Conservation (phyloP, 1,284 basidiomycete species). For the Rhodotorula sp. region DNA sequence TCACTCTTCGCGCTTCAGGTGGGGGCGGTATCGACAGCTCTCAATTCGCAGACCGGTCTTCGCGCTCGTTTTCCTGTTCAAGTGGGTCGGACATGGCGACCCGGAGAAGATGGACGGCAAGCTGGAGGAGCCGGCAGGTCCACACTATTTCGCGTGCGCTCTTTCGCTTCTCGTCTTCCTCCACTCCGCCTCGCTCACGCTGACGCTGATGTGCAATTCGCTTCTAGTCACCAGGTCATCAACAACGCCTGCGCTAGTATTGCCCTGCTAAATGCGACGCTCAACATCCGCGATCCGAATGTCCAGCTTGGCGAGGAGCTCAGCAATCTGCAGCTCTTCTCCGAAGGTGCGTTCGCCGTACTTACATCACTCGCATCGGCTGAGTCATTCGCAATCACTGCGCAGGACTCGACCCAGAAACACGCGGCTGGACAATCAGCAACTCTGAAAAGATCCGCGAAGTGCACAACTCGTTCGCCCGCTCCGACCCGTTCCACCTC, state of each 20-base stretch:
- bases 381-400: not conserved
- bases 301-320: slow-evolving; percentile 68
- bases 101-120: slow-evolving; percentile 49
- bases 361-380: not conserved
- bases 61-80: slow-evolving; percentile 89
- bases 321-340: slow-evolving; percentile 70
- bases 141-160: slow-evolving; percentile 41
- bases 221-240: slow-evolving; percentile 58
- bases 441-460: slow-evolving; percentile 61
- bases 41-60: slow-evolving; percentile 59
- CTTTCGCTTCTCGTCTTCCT: not conserved
- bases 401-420: slow-evolving; percentile 49
- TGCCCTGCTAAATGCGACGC: slow-evolving; percentile 87
- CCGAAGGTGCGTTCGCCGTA: slow-evolving; percentile 54
- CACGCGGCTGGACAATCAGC: slow-evolving; percentile 76
- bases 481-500: slow-evolving; percentile 68
- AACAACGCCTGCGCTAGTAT: slow-evolving; percentile 81
- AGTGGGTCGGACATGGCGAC: slow-evolving; percentile 57
- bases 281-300: slow-evolving; percentile 63
- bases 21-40: not conserved
- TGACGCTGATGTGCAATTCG: not conserved
- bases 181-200: not conserved
- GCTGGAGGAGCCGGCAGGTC: slow-evolving; percentile 19
- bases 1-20: not conserved
- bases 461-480: slow-evolving; percentile 75